Base-by-base conservation (phyloP, 805 yeast species). In the Candida coquimbonensis region DNA sequence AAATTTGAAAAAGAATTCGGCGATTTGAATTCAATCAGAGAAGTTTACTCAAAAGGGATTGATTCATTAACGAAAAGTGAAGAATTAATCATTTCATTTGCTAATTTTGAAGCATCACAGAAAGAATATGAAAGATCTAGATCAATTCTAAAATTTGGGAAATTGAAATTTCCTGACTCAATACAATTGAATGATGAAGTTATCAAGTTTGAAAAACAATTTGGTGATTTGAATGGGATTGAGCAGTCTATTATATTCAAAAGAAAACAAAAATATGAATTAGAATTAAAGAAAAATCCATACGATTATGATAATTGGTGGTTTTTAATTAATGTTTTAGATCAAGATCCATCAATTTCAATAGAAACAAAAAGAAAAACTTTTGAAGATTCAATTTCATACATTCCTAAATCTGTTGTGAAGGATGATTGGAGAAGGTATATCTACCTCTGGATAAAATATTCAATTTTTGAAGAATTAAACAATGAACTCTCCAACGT, bases 291-390 rank as follows among this genome's bases (percentile, higher is more conserved):
- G 7, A 53, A 57, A 11, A 68, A 75, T 43, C 81, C 87, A 1
- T 36, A 46, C 0, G 86, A 87, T 63, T 81, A 78, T 61, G 93
- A 85, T 55, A 66, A 80, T 0, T 90, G 98, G 97, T 89, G 96
- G 91, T 60, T 76, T 0, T 81, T 81, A 55, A 48, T 87, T 2
- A 69, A 74, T 12, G 57, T 87, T 24, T 54, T 80, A 12, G 74
- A 74, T 43, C 69, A 72, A 24, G 57, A 68, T 17, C 34, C 13
- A 29, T 9, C 13, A 12, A 14, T 9, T 13, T 27, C 41, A 32
- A 52, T 63, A 0, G 65, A 55, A 0, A 65, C 55, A 1, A 49
- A 63, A 14, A 52, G 68, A 21, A 66, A 66, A 2, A 61, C 65
- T 11, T 75, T 71, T 51, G 76, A 74, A 44, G 54, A 66, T 9